Evolutionary conservation across 805 yeast species (phyloP).

Genomic region (Hemisphaericaspora nanyangensis): DNA sequence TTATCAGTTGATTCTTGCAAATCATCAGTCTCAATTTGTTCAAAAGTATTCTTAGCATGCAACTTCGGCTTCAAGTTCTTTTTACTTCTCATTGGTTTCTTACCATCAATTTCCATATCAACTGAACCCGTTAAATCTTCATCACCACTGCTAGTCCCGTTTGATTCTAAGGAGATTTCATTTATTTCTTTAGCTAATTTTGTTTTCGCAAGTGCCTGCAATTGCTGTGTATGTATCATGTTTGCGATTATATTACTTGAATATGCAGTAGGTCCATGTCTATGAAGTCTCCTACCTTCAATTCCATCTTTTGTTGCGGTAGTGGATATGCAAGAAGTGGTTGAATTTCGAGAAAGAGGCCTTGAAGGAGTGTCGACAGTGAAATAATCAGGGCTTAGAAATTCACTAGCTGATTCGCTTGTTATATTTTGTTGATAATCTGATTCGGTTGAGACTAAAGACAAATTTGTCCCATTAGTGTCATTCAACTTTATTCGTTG

Average conservation of each 20-base stretch:
- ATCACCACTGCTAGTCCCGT: not conserved
- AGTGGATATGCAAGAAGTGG: constrained; percentile 65
- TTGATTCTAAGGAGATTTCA: not conserved
- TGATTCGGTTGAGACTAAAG: constrained; percentile 22
- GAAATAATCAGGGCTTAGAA: constrained; percentile 4
- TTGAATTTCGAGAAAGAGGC: constrained; percentile 57
- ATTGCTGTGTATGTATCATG: constrained; percentile 19
- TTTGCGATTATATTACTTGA: constrained; percentile 27
- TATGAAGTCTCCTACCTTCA: constrained; percentile 56
- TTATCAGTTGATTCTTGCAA: too few species aligned
- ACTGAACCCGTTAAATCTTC: not conserved
- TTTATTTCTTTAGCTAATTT: not conserved
- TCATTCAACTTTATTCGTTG: constrained; percentile 1
- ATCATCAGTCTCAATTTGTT: too few species aligned
- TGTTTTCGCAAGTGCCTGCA: not conserved
- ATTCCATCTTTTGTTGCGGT: constrained; percentile 74
- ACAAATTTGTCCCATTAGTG: constrained; percentile 17
- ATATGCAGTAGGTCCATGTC: constrained; percentile 38
- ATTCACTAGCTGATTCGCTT: not conserved
- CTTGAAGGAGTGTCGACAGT: constrained; percentile 38
- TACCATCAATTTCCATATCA: too few species aligned
- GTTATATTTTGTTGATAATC: constrained; percentile 18
- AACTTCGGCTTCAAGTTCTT: too few species aligned
- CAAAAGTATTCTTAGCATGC: too few species aligned
- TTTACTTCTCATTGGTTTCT: too few species aligned